Base-by-base conservation (phyloP, 2,329 filamentous ascomycete species). In the Scedosporium aurantiacum region DNA sequence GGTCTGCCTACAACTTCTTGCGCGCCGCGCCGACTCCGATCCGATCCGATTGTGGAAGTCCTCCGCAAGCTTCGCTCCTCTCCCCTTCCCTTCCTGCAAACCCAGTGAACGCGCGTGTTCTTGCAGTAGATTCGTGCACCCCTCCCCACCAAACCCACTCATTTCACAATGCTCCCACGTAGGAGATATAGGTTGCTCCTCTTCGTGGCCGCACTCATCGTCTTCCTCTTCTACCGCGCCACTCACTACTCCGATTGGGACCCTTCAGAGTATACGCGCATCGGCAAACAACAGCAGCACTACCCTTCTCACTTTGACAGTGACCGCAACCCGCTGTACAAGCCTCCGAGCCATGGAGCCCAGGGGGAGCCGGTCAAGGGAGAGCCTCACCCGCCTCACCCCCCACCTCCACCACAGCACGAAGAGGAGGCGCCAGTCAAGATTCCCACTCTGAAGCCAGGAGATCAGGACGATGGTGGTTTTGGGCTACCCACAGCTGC, bases 121-220 rank as follows among this genome's bases (percentile, higher is more conserved):
- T 37, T 2, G 10, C 32, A 8, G 8, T 37, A 37, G 32, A 37
- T 12, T 10, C 32, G 32, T 28, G 12, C 21, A 8, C 10, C 32
- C 5, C n/a, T 25, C 21, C 3, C 18, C 37, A 12, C 21, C 7
- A 14, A 6, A 16, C 10, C 23, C 41, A 32, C 43, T 23, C n/a
- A 27, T 18, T 28, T 28, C 43, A 32, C 58, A 16, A 60, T 55
- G 58, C 25, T 60, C 5, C 47, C 58, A 21, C 47, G 58, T 6
- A 77, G 86, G 67, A 78, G 84, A 69, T 86, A 86, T 68, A 81
- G 85, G 63, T 75, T 85, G 62, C 84, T 86, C 64, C 70, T 83
- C 40, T 69, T 83, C 63, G 79, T 80, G 66, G 79, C 83, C 61
- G 71, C 81, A 64, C 70, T 85, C 62, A 71, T 83, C 58, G 71